Evolutionary conservation across 176 grass and related monocot species (phyloP).

Genomic region (Eleusine indica): DNA sequence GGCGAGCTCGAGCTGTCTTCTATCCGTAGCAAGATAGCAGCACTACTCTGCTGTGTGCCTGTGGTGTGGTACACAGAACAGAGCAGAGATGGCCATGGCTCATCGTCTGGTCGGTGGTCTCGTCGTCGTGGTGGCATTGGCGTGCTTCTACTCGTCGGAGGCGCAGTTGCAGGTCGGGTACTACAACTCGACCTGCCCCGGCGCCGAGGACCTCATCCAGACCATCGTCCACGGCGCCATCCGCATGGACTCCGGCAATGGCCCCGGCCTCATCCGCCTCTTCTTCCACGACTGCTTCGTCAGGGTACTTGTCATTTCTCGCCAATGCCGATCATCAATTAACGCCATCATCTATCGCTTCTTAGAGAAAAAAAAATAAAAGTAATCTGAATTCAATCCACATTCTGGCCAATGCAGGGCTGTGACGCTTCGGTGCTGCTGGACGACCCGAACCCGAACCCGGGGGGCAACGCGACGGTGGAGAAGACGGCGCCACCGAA

Average conservation of each 20-base stretch:
- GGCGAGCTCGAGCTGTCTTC: neutral
- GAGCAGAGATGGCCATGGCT: neutral
- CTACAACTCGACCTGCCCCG: conserved; percentile 34
- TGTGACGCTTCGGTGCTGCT: conserved; percentile 76
- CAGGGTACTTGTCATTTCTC: conserved; percentile 31
- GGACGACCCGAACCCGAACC: conserved; percentile 27
- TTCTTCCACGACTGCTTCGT: conserved; percentile 87
- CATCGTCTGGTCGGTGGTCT: neutral
- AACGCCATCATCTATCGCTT: neutral
- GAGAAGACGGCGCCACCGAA: conserved; percentile 53
- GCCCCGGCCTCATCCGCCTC: conserved; percentile 64
- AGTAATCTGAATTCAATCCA: too few relatives aligned
- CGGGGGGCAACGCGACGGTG: conserved; percentile 29
- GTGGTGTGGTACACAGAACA: neutral
- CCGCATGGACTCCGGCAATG: conserved; percentile 53
- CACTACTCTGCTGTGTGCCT: neutral
- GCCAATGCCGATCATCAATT: too few relatives aligned
- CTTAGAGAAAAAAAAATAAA: too few relatives aligned
- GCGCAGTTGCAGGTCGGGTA: conserved; percentile 48
- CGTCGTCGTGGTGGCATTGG: neutral
- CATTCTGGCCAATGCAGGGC: conserved; percentile 35
- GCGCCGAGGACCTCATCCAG: conserved; percentile 36
- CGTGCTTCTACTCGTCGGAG: neutral
- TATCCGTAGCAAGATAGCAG: neutral
- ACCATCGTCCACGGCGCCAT: conserved; percentile 49